phyloP scores from a whole-genome alignment of 371 early-diverging fungal genomes.

The Conidiobolus incongruus region DNA sequence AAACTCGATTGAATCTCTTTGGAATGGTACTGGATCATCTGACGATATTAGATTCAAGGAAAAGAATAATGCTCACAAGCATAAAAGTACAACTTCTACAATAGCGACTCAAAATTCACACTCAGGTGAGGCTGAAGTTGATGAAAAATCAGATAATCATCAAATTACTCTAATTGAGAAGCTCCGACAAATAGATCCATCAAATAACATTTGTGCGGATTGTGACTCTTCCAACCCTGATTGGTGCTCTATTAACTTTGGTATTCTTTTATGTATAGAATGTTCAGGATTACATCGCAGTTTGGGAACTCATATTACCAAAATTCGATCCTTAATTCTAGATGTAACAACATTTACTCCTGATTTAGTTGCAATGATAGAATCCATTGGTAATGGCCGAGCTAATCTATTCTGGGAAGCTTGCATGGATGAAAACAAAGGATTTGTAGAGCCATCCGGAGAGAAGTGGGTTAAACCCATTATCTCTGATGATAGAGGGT shows the following conservation, averaged over 20 bases:
- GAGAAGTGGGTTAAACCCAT: conserved; percentile 1
- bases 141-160: conserved; percentile 6
- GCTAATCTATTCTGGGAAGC: conserved; percentile 1
- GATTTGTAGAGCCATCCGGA: neutral
- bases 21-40: conserved; percentile 25
- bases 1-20: conserved; percentile 37
- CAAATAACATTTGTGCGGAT: conserved; percentile 62
- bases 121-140: too few relatives aligned
- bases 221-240: conserved; percentile 57
- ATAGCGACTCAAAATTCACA: too few relatives aligned
- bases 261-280: conserved; percentile 85
- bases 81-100: too few relatives aligned
- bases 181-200: conserved; percentile 18
- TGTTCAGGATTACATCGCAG: conserved; percentile 97
- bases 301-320: conserved; percentile 80
- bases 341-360: conserved; percentile 28
- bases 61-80: too few relatives aligned
- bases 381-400: neutral
- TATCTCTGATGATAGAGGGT: neutral
- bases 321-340: conserved; percentile 62
- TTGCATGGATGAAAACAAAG: neutral
- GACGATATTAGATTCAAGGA: neutral
- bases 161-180: neutral
- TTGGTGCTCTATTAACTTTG: conserved; percentile 87
- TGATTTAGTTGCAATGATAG: neutral